Evolutionary conservation across 257 asterid genomes (phyloP).

Genomic region (Capsicum pubescens): DNA sequence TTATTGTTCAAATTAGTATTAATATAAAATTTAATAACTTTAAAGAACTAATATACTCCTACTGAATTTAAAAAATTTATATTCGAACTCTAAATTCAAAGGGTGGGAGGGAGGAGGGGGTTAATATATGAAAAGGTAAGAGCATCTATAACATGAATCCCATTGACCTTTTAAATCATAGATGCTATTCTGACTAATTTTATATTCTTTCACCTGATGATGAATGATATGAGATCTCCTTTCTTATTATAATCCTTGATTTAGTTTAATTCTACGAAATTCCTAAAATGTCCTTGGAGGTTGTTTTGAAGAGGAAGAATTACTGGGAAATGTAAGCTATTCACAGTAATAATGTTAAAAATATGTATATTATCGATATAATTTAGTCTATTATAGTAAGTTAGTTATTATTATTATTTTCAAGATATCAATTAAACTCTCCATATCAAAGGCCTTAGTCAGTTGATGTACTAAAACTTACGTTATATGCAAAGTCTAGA

Average conservation of each 20-base stretch:
- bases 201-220: conserved; percentile 47
- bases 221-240: conserved; percentile 39
- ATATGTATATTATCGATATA: too few species aligned
- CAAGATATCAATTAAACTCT: too few species aligned
- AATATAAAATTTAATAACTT: too few species aligned
- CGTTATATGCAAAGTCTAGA: too few species aligned
- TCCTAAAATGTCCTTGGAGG: background rate
- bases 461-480: too few species aligned
- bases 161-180: conserved; percentile 50
- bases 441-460: too few species aligned
- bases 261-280: background rate
- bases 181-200: conserved; percentile 35
- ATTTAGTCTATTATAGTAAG: background rate
- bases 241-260: background rate
- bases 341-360: too few species aligned
- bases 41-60: too few species aligned
- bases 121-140: conserved; percentile 33
- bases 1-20: too few species aligned
- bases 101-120: background rate
- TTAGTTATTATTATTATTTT: too few species aligned
- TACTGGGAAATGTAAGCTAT: background rate
- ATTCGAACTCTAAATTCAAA: too few species aligned
- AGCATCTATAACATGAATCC: conserved; percentile 56
- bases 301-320: background rate
- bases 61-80: too few species aligned